Evolutionary conservation across 2,329 filamentous ascomycete genomes (phyloP).

Genomic region (Neurospora sp.): DNA sequence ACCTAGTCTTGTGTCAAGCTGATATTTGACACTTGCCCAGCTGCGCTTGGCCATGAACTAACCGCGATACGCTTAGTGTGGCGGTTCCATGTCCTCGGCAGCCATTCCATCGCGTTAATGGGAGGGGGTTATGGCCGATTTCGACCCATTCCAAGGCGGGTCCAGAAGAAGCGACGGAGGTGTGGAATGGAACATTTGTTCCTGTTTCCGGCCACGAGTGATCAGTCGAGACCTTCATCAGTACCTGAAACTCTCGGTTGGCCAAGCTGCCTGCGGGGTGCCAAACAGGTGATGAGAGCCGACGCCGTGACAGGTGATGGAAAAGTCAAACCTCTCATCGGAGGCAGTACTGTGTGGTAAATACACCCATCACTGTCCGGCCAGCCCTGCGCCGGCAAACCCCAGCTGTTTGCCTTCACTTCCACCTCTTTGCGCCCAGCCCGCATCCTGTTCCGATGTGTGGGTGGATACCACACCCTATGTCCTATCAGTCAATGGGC

Average conservation of each 20-base stretch:
- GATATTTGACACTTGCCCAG: neutral
- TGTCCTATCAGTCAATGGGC: slow-evolving; percentile 1
- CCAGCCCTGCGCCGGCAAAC: neutral
- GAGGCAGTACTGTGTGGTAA: neutral
- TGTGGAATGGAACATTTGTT: neutral
- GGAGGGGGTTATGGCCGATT: neutral
- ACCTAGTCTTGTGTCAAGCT: neutral
- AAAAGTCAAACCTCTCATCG: neutral
- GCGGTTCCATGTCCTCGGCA: neutral
- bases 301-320: neutral
- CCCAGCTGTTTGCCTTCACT: neutral
- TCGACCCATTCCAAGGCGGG: neutral
- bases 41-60: neutral
- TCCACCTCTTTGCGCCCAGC: neutral
- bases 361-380: neutral
- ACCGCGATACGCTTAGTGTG: neutral
- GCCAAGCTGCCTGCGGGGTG: neutral
- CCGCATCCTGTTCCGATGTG: neutral
- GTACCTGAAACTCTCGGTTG: neutral
- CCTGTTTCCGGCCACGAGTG: neutral
- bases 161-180: neutral
- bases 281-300: neutral
- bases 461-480: neutral
- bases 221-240: neutral
- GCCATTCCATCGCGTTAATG: neutral